These are phyloP conservation scores for Talaromyces sp. DNA, from an alignment of 2,329 filamentous ascomycete species.

Conservation along the genomic window DNA sequence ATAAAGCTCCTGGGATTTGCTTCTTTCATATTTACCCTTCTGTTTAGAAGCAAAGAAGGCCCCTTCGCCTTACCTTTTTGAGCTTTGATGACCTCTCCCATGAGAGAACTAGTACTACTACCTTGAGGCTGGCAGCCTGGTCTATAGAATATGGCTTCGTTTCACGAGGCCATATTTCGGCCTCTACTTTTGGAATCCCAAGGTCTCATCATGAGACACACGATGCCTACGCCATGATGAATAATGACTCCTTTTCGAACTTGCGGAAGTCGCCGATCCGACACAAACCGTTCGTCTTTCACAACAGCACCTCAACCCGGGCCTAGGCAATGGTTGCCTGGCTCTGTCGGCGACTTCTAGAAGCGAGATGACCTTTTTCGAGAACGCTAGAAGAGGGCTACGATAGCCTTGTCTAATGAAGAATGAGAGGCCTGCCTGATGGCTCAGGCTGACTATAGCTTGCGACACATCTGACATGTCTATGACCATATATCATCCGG, in stretches of 20 bases:
- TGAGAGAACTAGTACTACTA: not conserved
- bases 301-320: not conserved
- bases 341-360: not conserved
- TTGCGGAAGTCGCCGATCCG: not conserved
- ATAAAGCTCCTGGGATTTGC: not conserved
- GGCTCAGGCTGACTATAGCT: not conserved
- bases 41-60: not conserved
- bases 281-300: not conserved
- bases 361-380: not conserved
- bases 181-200: not conserved
- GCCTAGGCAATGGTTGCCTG: not conserved
- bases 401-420: not conserved
- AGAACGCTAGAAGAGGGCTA: not conserved
- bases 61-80: not conserved
- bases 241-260: not conserved
- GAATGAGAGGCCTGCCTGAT: not conserved
- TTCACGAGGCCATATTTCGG: not conserved
- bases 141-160: not conserved
- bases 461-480: not conserved
- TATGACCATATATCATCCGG: not conserved
- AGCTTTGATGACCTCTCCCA: not conserved
- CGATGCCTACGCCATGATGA: not conserved
- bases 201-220: not conserved
- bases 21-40: not conserved
- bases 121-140: not conserved